Base-by-base conservation (phyloP, 805 yeast species). In the Kuraishia cidri region DNA sequence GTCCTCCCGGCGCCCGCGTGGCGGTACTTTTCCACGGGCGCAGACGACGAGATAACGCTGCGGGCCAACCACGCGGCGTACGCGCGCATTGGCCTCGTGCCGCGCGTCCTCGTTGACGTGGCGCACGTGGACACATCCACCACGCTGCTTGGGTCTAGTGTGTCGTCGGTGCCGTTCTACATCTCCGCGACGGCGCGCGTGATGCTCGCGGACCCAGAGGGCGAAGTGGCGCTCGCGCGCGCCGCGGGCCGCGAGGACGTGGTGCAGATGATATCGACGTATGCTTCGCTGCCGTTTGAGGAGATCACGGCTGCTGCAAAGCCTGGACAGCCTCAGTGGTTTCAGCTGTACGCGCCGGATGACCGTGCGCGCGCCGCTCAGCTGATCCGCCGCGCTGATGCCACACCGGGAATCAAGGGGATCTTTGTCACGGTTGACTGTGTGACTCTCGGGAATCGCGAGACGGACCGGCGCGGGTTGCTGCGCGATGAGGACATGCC, bases 181-280 rank as follows among this genome's bases (percentile, higher is more conserved):
- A 48, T 63, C 28, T 56, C 69, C 25, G 72, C 71, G 3, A 57
- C 68, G 9, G 70, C 70, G 2, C 53, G 61, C 33, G 68, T 66
- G 7, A 56, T 48, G 36, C 50, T 60, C 42, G 69, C 66, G 1
- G 67, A 64, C 35, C 57, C 57, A 1, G 69, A 64, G 22, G 70
- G 69, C 2, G 70, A 64, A 40, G 50, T 47, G 33, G 63, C 60
- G 8, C 43, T 64, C 32, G 60, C 69, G 1, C 45, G 63, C 27
- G 48, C 54, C 2, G 62, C 66, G 7, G 60, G 53, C 5, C 48
- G 48, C 25, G 59, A 60, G 14, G 52, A 48, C 12, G 45, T 63
- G 15, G 53, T 62, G 28, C 71, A 64, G 42, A 64, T 64, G 71
- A 60, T 64, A 29, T 65, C 69, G 3, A 61, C 66, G n/a, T 50